phyloP scores from a whole-genome alignment of 768 basidiomycete genomes.

The Phallus indusiatus region DNA sequence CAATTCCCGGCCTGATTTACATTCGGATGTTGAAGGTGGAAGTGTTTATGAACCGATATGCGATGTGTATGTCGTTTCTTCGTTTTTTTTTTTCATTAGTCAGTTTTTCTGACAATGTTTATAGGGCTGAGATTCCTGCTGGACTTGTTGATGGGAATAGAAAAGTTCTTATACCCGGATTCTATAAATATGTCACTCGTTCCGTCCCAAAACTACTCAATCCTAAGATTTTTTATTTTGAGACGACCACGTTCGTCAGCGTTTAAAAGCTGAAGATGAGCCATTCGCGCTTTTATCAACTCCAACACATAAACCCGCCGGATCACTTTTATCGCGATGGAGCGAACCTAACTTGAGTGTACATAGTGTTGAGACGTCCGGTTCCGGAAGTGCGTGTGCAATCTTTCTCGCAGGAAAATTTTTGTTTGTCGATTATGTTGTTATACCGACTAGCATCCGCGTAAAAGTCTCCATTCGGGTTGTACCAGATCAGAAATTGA shows the following conservation, averaged over 20 bases:
- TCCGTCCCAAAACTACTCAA: too few relatives aligned
- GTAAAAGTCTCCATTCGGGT: conserved; percentile 80
- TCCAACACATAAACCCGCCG: conserved; percentile 57
- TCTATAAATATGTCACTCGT: conserved; percentile 62
- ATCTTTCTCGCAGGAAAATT: conserved; percentile 64
- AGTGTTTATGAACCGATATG: conserved; percentile 82
- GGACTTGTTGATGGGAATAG: conserved; percentile 52
- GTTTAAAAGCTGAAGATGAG: conserved; percentile 55
- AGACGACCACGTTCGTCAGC: conserved; percentile 72
- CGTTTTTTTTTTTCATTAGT: neutral
- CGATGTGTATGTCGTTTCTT: conserved; percentile 78
- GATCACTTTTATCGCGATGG: conserved; percentile 72
- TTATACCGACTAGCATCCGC: conserved; percentile 80
- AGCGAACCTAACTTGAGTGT: conserved; percentile 82
- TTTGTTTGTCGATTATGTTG: conserved; percentile 52
- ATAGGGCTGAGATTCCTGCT: conserved; percentile 64
- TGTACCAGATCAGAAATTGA: too few relatives aligned
- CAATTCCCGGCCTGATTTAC: conserved; percentile 68
- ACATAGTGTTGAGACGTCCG: conserved; percentile 78
- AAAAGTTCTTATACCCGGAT: conserved; percentile 62
- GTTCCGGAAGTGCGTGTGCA: conserved; percentile 56
- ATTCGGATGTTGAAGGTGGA: conserved; percentile 93
- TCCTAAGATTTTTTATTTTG: neutral
- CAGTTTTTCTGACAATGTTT: conserved; percentile 1
- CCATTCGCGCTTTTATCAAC: conserved; percentile 61